These are phyloP conservation scores for Encephalitozoon cuniculi DNA, from an alignment of 371 early-diverging fungal species.

Conservation along the genomic window DNA sequence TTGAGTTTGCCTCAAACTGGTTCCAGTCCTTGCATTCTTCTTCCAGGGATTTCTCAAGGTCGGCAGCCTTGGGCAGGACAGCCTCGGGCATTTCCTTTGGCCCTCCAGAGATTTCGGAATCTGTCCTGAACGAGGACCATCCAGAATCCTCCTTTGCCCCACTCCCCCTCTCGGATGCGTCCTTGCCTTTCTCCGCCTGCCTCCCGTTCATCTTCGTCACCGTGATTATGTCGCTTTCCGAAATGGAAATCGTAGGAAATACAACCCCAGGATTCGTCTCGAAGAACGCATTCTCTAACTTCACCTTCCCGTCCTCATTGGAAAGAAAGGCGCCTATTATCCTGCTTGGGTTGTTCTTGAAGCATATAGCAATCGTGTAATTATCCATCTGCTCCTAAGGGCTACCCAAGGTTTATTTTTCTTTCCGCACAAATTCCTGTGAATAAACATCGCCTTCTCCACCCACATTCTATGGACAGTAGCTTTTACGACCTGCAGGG, in stretches of 20 bases:
- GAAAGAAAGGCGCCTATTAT: conserved; percentile 6
- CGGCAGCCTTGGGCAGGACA: not conserved
- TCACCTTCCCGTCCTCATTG: not conserved
- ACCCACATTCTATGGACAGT: conserved; percentile 20
- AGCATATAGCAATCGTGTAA: conserved; percentile 1
- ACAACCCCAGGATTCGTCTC: not conserved
- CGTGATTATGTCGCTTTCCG: not conserved
- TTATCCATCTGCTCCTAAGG: conserved; percentile 1
- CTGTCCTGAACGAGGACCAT: not conserved
- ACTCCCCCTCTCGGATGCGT: not conserved
- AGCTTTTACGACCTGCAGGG: conserved; percentile 33
- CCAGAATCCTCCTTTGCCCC: not conserved
- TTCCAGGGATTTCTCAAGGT: not conserved
- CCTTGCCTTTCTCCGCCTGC: not conserved
- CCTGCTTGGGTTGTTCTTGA: conserved; percentile 11
- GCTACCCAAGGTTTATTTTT: not conserved
- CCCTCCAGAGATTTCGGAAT: not conserved
- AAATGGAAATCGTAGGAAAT: conserved; percentile 1
- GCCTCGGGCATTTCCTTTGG: not conserved
- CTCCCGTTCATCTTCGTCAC: not conserved
- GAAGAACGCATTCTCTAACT: conserved; percentile 5
- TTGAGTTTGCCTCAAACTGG: conserved; percentile 89
- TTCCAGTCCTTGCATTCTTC: conserved; percentile 68
- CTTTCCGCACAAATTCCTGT: not conserved
- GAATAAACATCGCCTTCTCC: not conserved